phyloP scores from a whole-genome alignment of 257 asterid species.

The Ballota nigra region DNA sequence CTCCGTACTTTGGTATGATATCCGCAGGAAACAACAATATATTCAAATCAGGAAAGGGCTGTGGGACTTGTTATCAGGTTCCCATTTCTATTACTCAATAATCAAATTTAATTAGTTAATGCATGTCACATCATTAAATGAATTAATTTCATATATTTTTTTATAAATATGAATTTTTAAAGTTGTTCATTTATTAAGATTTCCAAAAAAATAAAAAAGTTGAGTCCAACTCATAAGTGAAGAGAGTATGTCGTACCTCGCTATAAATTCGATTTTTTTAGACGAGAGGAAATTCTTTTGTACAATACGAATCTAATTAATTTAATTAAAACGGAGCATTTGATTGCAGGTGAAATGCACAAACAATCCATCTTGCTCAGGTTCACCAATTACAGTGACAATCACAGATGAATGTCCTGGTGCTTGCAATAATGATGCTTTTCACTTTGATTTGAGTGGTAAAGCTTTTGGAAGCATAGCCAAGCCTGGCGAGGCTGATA shows the following conservation, averaged over 20 bases:
- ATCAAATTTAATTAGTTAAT: too few relatives aligned
- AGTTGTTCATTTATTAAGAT: too few relatives aligned
- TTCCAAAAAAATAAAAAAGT: too few relatives aligned
- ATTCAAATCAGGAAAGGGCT: conserved; percentile 37
- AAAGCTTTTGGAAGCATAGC: conserved; percentile 28
- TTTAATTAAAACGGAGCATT: too few relatives aligned
- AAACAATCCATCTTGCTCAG: conserved; percentile 23
- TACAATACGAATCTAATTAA: too few relatives aligned
- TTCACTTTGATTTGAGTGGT: conserved; percentile 34
- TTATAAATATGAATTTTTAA: too few relatives aligned
- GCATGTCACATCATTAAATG: not conserved
- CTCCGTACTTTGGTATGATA: conserved; percentile 31
- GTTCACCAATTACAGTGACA: conserved; percentile 16
- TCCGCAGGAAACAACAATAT: conserved; percentile 38
- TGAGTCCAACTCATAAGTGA: too few relatives aligned
- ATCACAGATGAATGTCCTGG: conserved; percentile 31
- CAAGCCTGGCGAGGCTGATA: conserved; percentile 14
- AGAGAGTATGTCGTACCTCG: too few relatives aligned
- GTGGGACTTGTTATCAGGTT: conserved; percentile 49
- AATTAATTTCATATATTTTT: not conserved
- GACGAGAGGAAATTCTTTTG: too few relatives aligned
- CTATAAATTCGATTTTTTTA: too few relatives aligned
- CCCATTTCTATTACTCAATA: too few relatives aligned
- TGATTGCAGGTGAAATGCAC: conserved; percentile 37
- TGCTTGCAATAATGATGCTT: conserved; percentile 17